phyloP scores from a whole-genome alignment of 2,329 filamentous ascomycete genomes.

The Allantophomopsis lycopodina region DNA sequence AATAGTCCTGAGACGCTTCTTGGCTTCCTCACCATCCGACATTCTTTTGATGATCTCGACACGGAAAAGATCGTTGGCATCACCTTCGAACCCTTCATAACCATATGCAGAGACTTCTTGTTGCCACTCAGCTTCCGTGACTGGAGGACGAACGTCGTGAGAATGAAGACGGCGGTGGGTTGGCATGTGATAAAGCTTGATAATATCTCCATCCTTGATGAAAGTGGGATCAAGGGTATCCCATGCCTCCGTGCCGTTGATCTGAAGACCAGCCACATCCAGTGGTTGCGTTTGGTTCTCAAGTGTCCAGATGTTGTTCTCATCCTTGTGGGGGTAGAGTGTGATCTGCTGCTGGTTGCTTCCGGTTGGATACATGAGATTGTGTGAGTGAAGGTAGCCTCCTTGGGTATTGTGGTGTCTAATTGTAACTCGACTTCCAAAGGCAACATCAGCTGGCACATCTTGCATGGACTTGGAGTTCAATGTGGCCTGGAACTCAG shows the following conservation, averaged over 20 bases:
- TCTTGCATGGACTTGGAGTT: constrained; percentile 96
- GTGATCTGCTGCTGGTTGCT: constrained; percentile 99
- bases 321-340: constrained; percentile 96
- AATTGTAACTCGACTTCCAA: constrained; percentile 74
- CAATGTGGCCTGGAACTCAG: constrained; percentile 93
- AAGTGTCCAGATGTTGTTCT: constrained; percentile 89
- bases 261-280: constrained; percentile 57
- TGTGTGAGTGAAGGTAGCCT: constrained; percentile 92
- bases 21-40: constrained; percentile 66
- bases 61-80: constrained; percentile 92
- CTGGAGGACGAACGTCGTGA: constrained; percentile 78
- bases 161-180: constrained; percentile 90
- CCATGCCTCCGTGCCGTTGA: constrained; percentile 77
- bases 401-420: constrained; percentile 96
- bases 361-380: constrained; percentile 92
- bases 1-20: constrained; percentile 80
- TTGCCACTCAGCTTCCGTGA: constrained; percentile 86
- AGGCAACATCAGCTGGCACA: constrained; percentile 80
- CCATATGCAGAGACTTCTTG: constrained; percentile 95
- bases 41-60: constrained; percentile 88
- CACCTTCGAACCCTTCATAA: constrained; percentile 90
- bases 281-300: constrained; percentile 95
- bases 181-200: constrained; percentile 71
- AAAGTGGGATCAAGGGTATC: constrained; percentile 55
- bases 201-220: constrained; percentile 66